Evolutionary conservation across 179 eudicot species (phyloP), one percentile per base, ranked within the genome.

Genomic region (Actinidia chinensis): DNA sequence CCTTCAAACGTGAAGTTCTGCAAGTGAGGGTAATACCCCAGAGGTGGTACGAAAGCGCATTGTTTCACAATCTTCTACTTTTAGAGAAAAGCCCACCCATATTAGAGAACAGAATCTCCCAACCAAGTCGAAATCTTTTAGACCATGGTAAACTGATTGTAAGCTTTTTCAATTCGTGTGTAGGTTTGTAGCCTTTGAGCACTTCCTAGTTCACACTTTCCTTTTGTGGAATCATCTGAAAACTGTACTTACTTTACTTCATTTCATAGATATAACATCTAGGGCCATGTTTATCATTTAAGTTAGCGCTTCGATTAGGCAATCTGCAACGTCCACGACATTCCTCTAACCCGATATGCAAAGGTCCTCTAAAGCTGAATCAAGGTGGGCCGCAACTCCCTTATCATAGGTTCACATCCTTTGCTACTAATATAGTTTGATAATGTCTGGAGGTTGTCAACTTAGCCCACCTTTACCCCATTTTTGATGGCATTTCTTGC

Each of bases 21-120:
- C 76, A 2, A 83, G 79, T n/a, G 79, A 80, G 6, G 73, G 36
- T 20, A 85, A 43, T 76, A 84, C 8, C 86, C 86, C 2, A 85
- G 47, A 1, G 82, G 74, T 13, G 82, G 86, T 66, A 85, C 71
- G 61, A 68, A 78, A 4, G 6, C 8, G 77, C 82, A 85, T 61
- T 68, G n/a, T 60, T 60, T 28, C 10, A 63, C 86, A 83, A 36
- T 68, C 61, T 51, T 6, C 17, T 1, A 85, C 51, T 14, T 46
- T 17, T 6, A 85, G 14, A 4, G 2, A 20, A 61, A 58, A n/a
- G n/a, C n/a, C n/a, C n/a, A n/a, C n/a, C 55, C 64, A 80, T 69
- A 0, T 50, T 61, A 1, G 42, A 6, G 44, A 71, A 79, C 36
- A 15, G 14, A 15, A 71, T 66, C 40, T 8, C 76, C 83, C 22